These are phyloP conservation scores for Mortierella sp. DNA, from an alignment of 371 early-diverging fungal genomes.

Conservation along the genomic window DNA sequence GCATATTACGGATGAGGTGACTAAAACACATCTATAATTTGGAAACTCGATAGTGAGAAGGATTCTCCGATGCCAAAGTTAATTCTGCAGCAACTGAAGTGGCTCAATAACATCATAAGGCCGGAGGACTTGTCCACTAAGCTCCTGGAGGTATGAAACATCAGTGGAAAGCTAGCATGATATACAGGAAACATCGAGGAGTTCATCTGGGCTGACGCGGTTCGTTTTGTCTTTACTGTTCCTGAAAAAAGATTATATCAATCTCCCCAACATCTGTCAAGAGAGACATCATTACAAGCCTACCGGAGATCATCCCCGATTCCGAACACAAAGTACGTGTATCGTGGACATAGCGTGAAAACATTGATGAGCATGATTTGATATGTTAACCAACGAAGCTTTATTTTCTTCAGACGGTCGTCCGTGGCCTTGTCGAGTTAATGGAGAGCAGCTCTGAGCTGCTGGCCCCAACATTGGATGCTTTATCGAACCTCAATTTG, in stretches of 20 bases:
- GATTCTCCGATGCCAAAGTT: slow-evolving; percentile 71
- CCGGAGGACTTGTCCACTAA: slow-evolving; percentile 72
- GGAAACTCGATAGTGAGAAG: slow-evolving; percentile 22
- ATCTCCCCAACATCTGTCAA: slow-evolving; percentile 75
- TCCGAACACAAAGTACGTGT: slow-evolving; percentile 72
- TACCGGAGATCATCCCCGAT: slow-evolving; percentile 85
- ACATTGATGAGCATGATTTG: not conserved
- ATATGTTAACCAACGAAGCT: not conserved
- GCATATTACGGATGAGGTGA: not conserved
- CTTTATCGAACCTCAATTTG: slow-evolving; percentile 77
- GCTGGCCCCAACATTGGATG: slow-evolving; percentile 79
- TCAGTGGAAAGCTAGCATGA: too few relatives aligned
- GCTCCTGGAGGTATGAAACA: slow-evolving; percentile 74
- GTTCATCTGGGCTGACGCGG: not conserved
- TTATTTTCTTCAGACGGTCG: slow-evolving; percentile 58
- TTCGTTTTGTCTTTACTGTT: too few relatives aligned
- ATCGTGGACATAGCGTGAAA: not conserved
- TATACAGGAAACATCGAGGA: too few relatives aligned
- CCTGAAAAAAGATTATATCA: slow-evolving; percentile 59
- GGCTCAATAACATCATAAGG: slow-evolving; percentile 81
- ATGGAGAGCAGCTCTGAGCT: slow-evolving; percentile 72
- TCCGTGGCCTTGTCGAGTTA: slow-evolving; percentile 71
- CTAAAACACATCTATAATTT: not conserved
- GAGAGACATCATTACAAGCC: slow-evolving; percentile 76
- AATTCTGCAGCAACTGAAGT: slow-evolving; percentile 81